These are phyloP conservation scores for Mycena latifolia DNA, from an alignment of 768 basidiomycete species.

Conservation along the genomic window DNA sequence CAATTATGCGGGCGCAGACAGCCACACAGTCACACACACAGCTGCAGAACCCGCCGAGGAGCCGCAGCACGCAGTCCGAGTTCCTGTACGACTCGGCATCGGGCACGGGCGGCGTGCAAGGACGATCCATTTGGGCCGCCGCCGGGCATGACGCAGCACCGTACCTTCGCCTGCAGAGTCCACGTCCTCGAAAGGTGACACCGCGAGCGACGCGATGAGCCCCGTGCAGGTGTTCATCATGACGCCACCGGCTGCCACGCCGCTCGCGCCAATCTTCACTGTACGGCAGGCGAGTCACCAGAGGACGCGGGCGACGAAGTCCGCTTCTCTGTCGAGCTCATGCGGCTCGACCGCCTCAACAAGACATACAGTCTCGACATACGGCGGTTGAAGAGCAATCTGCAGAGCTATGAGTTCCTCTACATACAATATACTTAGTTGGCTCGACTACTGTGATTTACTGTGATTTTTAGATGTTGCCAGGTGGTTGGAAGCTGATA, in stretches of 20 bases:
- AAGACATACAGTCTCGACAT: constrained; percentile 95
- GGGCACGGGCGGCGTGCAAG: constrained; percentile 51
- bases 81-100: constrained; percentile 79
- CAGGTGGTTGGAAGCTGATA: too few relatives aligned
- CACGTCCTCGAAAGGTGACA: constrained; percentile 29
- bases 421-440: too few relatives aligned
- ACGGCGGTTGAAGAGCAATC: constrained; percentile 90
- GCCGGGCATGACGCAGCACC: constrained; percentile 42
- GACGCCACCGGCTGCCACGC: constrained; percentile 46
- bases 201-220: constrained; percentile 33
- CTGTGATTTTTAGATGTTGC: too few relatives aligned
- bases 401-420: constrained; percentile 93
- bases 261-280: constrained; percentile 46
- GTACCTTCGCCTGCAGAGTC: constrained; percentile 25
- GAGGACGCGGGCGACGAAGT: constrained; percentile 96
- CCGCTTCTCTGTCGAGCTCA: constrained; percentile 95
- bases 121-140: constrained; percentile 83
- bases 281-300: constrained; percentile 83
- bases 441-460: too few relatives aligned
- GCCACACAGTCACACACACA: constrained; percentile 47
- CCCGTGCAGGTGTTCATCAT: constrained; percentile 58
- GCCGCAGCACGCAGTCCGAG: constrained; percentile 76
- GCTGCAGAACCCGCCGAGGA: constrained; percentile 55
- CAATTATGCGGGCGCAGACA: constrained; percentile 70
- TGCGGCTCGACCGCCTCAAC: constrained; percentile 88